Conservation (phyloP, 2,329 filamentous ascomycete genomes). For the Xylariales sp. region DNA sequence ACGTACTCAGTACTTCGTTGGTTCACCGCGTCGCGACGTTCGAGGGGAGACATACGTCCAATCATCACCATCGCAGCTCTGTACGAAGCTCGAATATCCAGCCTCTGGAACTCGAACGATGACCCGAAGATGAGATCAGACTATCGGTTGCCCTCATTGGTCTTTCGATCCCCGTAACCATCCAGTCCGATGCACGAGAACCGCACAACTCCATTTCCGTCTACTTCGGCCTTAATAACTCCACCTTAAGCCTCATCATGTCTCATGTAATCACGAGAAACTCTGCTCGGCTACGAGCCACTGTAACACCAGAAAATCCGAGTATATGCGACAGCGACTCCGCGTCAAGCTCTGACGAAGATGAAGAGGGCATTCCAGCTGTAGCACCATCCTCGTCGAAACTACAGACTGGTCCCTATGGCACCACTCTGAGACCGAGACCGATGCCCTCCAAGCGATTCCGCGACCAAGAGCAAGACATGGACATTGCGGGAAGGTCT, state of each 20-base stretch:
- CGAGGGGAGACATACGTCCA: no score
- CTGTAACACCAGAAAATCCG: background rate
- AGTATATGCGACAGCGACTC: background rate
- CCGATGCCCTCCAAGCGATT: background rate
- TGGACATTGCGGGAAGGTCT: no score
- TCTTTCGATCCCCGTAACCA: no score
- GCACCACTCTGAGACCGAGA: background rate
- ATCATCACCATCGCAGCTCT: no score
- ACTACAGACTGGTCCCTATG: conserved; percentile 4
- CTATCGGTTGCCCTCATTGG: no score
- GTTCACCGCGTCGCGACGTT: no score
- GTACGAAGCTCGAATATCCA: no score
- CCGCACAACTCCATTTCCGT: background rate
- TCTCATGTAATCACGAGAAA: conserved; percentile 3
- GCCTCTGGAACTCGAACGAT: no score
- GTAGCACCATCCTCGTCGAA: conserved; percentile 14
- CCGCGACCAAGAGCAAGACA: no score
- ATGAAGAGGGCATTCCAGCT: conserved; percentile 21
- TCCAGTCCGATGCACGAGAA: background rate
- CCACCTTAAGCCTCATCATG: no score
- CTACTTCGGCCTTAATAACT: background rate
- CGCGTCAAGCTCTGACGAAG: conserved; percentile 15
- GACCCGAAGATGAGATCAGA: no score
- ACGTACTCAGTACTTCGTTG: no score
- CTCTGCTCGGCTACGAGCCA: conserved; percentile 6